Evolutionary conservation across 139 green algal genomes (phyloP).

Genomic region (Raphidocelis subcapitata): DNA sequence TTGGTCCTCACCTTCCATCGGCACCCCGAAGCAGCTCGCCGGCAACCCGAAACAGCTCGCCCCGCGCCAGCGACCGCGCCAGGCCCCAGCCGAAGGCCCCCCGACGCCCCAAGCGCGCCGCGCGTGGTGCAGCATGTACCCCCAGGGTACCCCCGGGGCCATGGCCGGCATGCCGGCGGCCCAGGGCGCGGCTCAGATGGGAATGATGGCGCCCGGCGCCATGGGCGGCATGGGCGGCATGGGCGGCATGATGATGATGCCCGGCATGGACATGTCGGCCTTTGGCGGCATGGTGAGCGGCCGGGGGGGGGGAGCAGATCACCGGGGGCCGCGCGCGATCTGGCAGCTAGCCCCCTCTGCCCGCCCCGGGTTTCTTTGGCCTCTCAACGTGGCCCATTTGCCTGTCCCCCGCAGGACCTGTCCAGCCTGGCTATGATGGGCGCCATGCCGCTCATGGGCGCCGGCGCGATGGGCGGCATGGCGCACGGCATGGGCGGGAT

Average conservation of each 20-base stretch:
- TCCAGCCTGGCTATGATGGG: not conserved
- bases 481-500: conserved; percentile 1
- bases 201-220: too few relatives aligned
- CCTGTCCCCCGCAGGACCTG: not conserved
- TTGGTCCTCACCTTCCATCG: too few relatives aligned
- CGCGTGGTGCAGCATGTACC: not conserved
- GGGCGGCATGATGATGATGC: not conserved
- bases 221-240: conserved; percentile 7
- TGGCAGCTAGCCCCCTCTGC: too few relatives aligned
- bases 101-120: not conserved
- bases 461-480: conserved; percentile 9
- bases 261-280: not conserved
- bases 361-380: too few relatives aligned
- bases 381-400: too few relatives aligned
- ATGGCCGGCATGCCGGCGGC: not conserved
- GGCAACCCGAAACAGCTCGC: too few relatives aligned
- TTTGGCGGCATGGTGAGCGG: not conserved
- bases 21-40: too few relatives aligned
- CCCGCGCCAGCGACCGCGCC: too few relatives aligned
- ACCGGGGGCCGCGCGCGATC: too few relatives aligned
- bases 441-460: not conserved
- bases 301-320: not conserved
- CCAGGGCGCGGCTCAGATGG: not conserved
- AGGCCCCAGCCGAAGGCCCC: not conserved
- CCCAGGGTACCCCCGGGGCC: not conserved